These are phyloP conservation scores for Phytophthora crassamura DNA, from an alignment of 352 stramenopile genomes.

Conservation along the genomic window DNA sequence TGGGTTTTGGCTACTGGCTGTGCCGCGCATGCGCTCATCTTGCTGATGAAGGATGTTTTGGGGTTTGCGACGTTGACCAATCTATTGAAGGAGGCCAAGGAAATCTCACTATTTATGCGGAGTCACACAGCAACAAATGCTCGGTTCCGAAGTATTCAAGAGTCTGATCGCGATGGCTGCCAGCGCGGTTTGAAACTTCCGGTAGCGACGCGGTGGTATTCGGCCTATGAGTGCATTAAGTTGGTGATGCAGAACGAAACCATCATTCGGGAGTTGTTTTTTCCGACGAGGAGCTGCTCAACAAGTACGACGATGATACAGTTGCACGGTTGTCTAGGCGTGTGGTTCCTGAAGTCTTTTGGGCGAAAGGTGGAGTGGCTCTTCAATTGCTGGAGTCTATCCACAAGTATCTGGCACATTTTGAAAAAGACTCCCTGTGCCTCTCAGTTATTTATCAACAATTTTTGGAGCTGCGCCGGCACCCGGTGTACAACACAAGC, in stretches of 20 bases:
- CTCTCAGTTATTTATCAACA: conserved; percentile 13
- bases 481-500: too few species aligned
- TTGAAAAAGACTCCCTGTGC: conserved; percentile 12
- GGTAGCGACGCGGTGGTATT: conserved; percentile 11
- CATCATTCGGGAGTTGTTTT: conserved; percentile 7
- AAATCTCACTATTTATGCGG: too few species aligned
- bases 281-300: conserved; percentile 3
- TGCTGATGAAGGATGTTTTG: too few species aligned
- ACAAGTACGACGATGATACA: conserved; percentile 4
- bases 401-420: conserved; percentile 7
- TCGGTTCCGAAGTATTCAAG: too few species aligned
- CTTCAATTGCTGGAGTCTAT: conserved; percentile 11
- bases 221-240: conserved; percentile 5
- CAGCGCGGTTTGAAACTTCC: too few species aligned
- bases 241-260: conserved; percentile 5
- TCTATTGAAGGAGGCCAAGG: too few species aligned
- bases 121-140: too few species aligned
- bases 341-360: conserved; percentile 12
- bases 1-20: too few species aligned
- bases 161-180: too few species aligned
- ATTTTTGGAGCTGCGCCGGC: conserved; percentile 5
- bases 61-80: too few species aligned
- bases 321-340: not conserved
- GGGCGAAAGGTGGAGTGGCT: conserved; percentile 5
- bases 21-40: too few species aligned